Conservation (phyloP, 805 yeast species). For the Kodamaea neixiangensis region DNA sequence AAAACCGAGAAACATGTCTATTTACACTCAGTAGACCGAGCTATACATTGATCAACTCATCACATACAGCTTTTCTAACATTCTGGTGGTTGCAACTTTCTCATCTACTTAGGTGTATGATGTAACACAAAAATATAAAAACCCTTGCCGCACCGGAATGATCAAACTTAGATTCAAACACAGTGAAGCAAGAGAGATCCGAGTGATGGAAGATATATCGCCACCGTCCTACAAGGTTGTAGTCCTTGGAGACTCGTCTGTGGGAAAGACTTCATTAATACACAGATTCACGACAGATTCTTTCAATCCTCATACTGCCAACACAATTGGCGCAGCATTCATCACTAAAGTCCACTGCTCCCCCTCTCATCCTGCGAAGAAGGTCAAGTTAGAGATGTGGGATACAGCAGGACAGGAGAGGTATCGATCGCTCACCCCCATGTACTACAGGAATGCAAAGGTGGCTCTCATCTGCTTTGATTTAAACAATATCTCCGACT, state of each 20-base stretch:
- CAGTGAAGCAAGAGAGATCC: background rate
- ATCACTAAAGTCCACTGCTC: conserved; percentile 65
- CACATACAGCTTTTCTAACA: too few species aligned
- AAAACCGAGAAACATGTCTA: too few species aligned
- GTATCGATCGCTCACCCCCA: conserved; percentile 46
- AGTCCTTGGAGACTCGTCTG: conserved; percentile 55
- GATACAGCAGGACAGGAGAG: conserved; percentile 91
- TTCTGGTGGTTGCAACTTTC: too few species aligned
- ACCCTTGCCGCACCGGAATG: background rate
- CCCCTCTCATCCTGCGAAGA: conserved; percentile 24
- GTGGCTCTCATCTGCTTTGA: conserved; percentile 87
- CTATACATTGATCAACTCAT: too few species aligned
- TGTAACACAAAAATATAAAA: background rate
- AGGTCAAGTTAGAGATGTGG: conserved; percentile 72
- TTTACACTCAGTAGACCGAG: too few species aligned
- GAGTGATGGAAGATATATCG: conserved; percentile 4
- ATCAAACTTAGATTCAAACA: background rate
- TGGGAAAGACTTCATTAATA: conserved; percentile 73
- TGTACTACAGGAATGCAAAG: conserved; percentile 46
- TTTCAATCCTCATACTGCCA: conserved; percentile 79
- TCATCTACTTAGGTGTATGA: too few species aligned
- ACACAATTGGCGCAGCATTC: conserved; percentile 99
- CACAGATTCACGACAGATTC: conserved; percentile 71
- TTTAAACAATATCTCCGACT: conserved; percentile 48
- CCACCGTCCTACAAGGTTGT: conserved; percentile 41